phyloP scores from a whole-genome alignment of 495 filamentous ascomycete species.

The Neurospora sp. region DNA sequence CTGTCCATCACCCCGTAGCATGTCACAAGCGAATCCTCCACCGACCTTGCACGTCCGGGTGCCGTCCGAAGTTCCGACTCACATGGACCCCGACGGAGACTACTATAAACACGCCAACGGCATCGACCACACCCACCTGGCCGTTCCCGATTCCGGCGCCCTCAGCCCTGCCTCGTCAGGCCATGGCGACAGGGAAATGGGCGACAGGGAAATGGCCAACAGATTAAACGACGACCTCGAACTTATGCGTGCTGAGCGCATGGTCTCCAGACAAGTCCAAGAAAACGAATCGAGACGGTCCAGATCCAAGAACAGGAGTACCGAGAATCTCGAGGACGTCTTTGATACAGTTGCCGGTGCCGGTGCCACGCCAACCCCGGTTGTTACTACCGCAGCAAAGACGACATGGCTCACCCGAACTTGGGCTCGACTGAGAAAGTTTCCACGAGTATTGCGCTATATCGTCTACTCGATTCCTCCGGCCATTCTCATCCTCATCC shows the following conservation, averaged over 20 bases:
- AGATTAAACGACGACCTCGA: slow-evolving; percentile 78
- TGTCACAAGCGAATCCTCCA: background rate
- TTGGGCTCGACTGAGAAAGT: slow-evolving; percentile 50
- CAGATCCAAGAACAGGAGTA: slow-evolving; percentile 25
- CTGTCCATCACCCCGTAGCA: background rate
- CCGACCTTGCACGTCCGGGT: slow-evolving; percentile 16
- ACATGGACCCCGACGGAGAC: slow-evolving; percentile 11
- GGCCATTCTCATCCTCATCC: slow-evolving; percentile 64
- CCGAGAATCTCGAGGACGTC: slow-evolving; percentile 60
- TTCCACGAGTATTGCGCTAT: slow-evolving; percentile 73
- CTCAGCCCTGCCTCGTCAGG: slow-evolving; percentile 12
- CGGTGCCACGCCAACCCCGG: slow-evolving; percentile 27
- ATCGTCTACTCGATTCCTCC: slow-evolving; percentile 78
- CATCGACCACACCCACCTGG: slow-evolving; percentile 13
- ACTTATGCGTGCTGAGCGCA: slow-evolving; percentile 70
- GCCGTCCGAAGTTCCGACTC: slow-evolving; percentile 13
- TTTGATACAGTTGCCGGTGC: slow-evolving; percentile 56
- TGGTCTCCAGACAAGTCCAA: slow-evolving; percentile 45
- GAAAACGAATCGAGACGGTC: slow-evolving; percentile 26
- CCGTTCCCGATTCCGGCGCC: slow-evolving; percentile 6
- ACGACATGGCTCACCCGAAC: slow-evolving; percentile 48
- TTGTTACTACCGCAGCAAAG: slow-evolving; percentile 52
- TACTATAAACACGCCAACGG: slow-evolving; percentile 8
- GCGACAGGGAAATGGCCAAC: slow-evolving; percentile 49
- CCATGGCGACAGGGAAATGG: slow-evolving; percentile 39